Evolutionary conservation across 345 rosid genomes (phyloP).

Genomic region (Hypericum androsaemum): DNA sequence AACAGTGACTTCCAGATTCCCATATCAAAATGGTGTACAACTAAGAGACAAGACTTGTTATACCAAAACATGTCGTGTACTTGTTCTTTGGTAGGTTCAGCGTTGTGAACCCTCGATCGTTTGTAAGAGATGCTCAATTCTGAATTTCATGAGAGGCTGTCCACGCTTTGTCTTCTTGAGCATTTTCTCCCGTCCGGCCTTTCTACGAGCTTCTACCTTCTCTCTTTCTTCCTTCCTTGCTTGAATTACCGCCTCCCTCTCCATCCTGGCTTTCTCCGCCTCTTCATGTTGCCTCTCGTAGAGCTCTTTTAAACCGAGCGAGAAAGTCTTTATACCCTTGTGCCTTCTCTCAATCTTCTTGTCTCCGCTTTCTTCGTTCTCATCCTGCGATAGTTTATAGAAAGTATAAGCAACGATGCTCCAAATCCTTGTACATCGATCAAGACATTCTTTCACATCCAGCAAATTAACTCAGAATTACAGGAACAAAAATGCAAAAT

Average conservation of each 20-base stretch:
- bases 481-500: no score
- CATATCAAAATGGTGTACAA: no score
- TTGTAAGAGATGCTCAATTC: slow-evolving; percentile 76
- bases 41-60: no score
- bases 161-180: slow-evolving; percentile 64
- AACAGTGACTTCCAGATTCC: no score
- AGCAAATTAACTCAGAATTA: no score
- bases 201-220: slow-evolving; percentile 64
- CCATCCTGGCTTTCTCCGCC: slow-evolving; percentile 52
- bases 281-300: slow-evolving; percentile 62
- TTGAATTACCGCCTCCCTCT: slow-evolving; percentile 46
- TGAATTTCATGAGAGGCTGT: slow-evolving; percentile 86
- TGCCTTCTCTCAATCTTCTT: slow-evolving; percentile 19
- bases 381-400: no score
- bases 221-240: slow-evolving; percentile 61
- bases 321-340: slow-evolving; percentile 21
- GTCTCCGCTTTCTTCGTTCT: neutral
- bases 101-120: slow-evolving; percentile 39
- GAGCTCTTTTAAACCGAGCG: slow-evolving; percentile 33
- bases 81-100: no score
- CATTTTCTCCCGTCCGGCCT: slow-evolving; percentile 53
- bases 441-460: no score
- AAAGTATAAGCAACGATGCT: no score
- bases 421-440: no score
- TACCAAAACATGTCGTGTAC: no score